Conservation (phyloP, 306 rosid genomes). For the Spatholobus suberectus region DNA sequence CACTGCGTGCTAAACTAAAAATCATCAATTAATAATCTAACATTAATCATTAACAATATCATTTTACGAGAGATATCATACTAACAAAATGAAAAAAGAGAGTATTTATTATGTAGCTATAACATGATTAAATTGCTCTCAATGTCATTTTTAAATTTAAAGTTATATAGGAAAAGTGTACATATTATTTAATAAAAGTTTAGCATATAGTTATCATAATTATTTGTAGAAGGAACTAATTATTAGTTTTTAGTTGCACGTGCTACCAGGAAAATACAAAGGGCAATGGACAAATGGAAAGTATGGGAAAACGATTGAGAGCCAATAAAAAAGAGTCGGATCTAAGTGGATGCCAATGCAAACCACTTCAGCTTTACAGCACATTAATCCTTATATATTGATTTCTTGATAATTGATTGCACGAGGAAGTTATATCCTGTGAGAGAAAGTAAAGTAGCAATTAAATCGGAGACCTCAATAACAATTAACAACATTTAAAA, state of each 20-base stretch:
- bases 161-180: too few relatives aligned
- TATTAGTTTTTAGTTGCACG: conserved; percentile 25
- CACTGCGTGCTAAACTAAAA: too few relatives aligned
- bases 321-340: background rate
- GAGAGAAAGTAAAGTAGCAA: background rate
- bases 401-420: conserved; percentile 6
- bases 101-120: background rate
- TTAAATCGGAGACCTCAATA: conserved; percentile 23
- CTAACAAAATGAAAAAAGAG: background rate
- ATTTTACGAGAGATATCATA: too few relatives aligned
- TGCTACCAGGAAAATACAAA: conserved; percentile 24
- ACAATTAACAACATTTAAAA: conserved; percentile 24
- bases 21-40: too few relatives aligned
- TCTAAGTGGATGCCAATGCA: conserved; percentile 47
- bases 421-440: background rate
- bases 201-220: background rate
- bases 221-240: background rate
- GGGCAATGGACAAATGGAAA: conserved; percentile 34
- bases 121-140: too few relatives aligned
- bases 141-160: too few relatives aligned
- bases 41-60: too few relatives aligned
- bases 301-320: conserved; percentile 34
- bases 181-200: too few relatives aligned
- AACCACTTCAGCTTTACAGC: conserved; percentile 43
- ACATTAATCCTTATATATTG: conserved; percentile 22